These are phyloP conservation scores for Alternaria sp. DNA, from an alignment of 2,329 filamentous ascomycete species.

Conservation along the genomic window DNA sequence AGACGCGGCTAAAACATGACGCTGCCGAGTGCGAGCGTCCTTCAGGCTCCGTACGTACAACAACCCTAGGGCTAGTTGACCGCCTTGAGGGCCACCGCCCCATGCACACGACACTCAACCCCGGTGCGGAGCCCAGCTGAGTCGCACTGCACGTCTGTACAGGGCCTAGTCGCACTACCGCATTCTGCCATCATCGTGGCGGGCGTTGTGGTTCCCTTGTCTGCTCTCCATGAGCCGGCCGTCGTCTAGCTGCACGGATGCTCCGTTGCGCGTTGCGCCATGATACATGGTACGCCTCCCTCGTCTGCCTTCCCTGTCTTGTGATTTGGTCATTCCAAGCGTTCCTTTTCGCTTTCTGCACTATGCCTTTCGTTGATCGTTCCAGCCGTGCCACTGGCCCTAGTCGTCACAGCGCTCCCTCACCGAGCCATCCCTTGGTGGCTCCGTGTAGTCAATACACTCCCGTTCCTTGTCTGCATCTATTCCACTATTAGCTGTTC, in stretches of 20 bases:
- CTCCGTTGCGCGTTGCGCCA: slow-evolving; percentile 55
- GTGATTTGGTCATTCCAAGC: slow-evolving; percentile 46
- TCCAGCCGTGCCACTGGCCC: slow-evolving; percentile 52
- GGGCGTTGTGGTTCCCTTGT: slow-evolving; percentile 35
- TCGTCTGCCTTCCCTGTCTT: slow-evolving; percentile 36
- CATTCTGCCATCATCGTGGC: slow-evolving; percentile 41
- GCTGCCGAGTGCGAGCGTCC: slow-evolving; percentile 27
- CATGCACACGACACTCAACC: slow-evolving; percentile 44
- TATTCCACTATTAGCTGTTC: slow-evolving; percentile 42
- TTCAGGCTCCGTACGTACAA: slow-evolving; percentile 39
- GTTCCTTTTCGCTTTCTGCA: slow-evolving; percentile 49
- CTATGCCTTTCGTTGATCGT: slow-evolving; percentile 43
- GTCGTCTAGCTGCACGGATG: slow-evolving; percentile 48
- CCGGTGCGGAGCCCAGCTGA: slow-evolving; percentile 44
- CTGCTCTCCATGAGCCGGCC: slow-evolving; percentile 39
- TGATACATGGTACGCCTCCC: slow-evolving; percentile 51
- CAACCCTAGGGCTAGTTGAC: slow-evolving; percentile 42
- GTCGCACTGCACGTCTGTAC: slow-evolving; percentile 21
- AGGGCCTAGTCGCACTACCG: slow-evolving; percentile 29
- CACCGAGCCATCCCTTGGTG: slow-evolving; percentile 46
- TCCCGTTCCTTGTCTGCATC: slow-evolving; percentile 47
- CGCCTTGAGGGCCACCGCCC: slow-evolving; percentile 42
- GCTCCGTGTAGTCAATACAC: slow-evolving; percentile 44
- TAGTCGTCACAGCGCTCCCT: slow-evolving; percentile 50
- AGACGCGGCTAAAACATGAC: slow-evolving; percentile 48